phyloP scores from a whole-genome alignment of 257 asterid species.

The Solanum sejunctum region DNA sequence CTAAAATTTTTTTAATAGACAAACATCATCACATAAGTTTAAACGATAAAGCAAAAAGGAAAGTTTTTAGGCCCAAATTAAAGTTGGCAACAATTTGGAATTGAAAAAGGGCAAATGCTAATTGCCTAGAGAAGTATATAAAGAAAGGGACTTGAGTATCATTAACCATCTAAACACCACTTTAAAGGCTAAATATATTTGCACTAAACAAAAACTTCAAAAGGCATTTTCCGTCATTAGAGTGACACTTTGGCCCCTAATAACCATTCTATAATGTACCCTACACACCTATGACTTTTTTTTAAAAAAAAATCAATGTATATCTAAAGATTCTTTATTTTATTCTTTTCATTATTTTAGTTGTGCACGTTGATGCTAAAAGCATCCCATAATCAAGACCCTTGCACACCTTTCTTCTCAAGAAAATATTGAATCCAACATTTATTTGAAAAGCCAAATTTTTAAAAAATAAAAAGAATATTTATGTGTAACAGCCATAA shows the following conservation, averaged over 20 bases:
- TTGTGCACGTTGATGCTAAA: constrained; percentile 6
- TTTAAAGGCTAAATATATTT: neutral
- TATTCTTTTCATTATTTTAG: neutral
- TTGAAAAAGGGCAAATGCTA: neutral
- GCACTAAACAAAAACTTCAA: constrained; percentile 3
- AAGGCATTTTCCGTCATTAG: constrained; percentile 5
- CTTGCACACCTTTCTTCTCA: neutral
- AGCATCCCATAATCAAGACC: neutral
- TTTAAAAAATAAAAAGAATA: neutral
- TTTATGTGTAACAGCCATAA: neutral
- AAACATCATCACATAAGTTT: neutral
- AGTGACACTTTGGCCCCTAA: neutral
- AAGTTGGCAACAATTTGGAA: neutral
- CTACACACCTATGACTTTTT: neutral
- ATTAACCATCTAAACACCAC: neutral
- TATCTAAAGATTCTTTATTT: constrained; percentile 2
- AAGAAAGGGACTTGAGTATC: neutral
- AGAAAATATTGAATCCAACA: neutral
- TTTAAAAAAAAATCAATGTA: neutral
- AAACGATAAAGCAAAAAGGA: neutral
- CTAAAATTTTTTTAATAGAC: rapidly evolving
- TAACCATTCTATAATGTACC: neutral
- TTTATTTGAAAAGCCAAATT: neutral
- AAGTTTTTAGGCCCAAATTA: neutral
- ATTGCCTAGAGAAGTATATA: neutral